A percentile compares a stretch with the other conserved stretches of the same genome.
phyloP scores from a whole-genome alignment of 345 rosid genomes.

The Eucalyptus grandis region DNA sequence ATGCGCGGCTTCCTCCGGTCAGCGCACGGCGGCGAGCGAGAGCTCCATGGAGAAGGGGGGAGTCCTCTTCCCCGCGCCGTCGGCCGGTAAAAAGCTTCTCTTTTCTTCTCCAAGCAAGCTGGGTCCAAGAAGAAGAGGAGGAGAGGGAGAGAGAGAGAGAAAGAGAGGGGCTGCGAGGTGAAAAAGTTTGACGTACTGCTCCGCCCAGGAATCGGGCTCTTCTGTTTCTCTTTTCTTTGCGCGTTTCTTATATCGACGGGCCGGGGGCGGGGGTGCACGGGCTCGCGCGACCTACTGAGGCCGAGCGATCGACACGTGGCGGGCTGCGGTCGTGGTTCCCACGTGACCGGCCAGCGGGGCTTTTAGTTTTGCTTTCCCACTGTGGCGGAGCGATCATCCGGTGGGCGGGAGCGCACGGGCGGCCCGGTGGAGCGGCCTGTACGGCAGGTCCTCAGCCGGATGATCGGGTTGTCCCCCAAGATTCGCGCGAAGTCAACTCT shows the following conservation, averaged over 20 bases:
- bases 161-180: neutral
- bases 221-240: neutral
- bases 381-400: neutral
- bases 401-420: neutral
- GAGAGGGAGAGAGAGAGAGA: neutral
- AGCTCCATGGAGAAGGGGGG: neutral
- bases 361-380: neutral
- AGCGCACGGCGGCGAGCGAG: neutral
- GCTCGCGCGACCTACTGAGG: neutral
- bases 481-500: neutral
- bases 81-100: neutral
- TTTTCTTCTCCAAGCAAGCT: constrained; percentile 16
- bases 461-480: neutral
- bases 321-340: neutral
- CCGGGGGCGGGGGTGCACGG: neutral
- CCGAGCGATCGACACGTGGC: neutral
- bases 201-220: neutral
- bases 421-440: neutral
- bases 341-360: neutral
- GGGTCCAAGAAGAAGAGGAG: neutral
- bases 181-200: neutral
- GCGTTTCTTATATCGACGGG: neutral
- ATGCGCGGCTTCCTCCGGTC: neutral
- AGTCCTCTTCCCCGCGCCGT: neutral
- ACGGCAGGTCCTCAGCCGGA: neutral